Evolutionary conservation across 1,139 yeast genomes (phyloP), one percentile per base, ranked within the genome.

Genomic region (Blastobotrys buckinghamii): DNA sequence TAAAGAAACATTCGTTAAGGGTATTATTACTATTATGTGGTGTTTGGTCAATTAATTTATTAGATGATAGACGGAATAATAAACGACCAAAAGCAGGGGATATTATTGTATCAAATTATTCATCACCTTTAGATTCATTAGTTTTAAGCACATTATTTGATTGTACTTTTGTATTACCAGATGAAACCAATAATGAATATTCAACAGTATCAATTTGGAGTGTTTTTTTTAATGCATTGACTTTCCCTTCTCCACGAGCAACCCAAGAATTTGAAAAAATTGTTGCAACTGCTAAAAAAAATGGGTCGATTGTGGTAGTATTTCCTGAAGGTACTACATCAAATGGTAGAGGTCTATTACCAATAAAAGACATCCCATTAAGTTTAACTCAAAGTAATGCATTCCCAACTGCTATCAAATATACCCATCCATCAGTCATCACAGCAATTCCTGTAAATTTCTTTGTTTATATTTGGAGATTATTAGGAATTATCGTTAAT

Each of bases 241-340:
- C 38, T 39, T 48, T 42, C 33, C 52, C 49, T 9, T 20, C 13
- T 7, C 12, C 20, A 15, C 17, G 47, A 20, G 37, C 12, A 29
- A 39, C 47, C 1, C 40, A 20, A 8, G 45, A 39, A 13, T 29
- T 33, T 35, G 53, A 47, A 2, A 48, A 55, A 9, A 45, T 66
- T 20, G 53, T 54, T 19, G 42, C 40, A 15, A 34, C 48, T 6
- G 70, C 71, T 2, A 50, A 49, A 33, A 32, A 44, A 2, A 29
- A 41, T 2, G 62, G 63, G 20, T 51, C 57, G 17, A 57, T 61
- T 0, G 59, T 67, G 15, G 66, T 69, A 1, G 42, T 68, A 3
- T 68, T 70, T 49, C 62, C 61, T 3, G 73, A 70, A 52, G 73
- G 72, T 2, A 68, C 72, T 1, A 65, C 74, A 3, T 65, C 74